These are phyloP conservation scores for Elongisporangium prolatum DNA, from an alignment of 352 stramenopile genomes.

Conservation along the genomic window DNA sequence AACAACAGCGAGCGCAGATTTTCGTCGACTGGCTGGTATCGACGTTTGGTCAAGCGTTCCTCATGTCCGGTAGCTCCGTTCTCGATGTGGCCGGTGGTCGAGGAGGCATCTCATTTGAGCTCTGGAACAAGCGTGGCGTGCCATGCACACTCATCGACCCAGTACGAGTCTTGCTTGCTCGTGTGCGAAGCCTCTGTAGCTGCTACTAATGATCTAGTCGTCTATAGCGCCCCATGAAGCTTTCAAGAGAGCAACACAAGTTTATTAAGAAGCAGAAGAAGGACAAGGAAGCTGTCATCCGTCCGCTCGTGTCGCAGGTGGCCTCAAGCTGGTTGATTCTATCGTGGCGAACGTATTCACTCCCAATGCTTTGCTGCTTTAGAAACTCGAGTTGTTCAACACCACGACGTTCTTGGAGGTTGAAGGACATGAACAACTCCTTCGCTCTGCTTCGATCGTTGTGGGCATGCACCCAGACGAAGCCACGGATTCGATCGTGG, in stretches of 20 bases:
- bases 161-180: conserved; percentile 23
- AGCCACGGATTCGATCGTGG: conserved; percentile 93
- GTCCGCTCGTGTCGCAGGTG: conserved; percentile 55
- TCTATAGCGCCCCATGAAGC: conserved; percentile 58
- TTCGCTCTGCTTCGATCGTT: conserved; percentile 77
- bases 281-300: conserved; percentile 15
- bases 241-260: conserved; percentile 67
- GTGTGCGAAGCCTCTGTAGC: background rate
- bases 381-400: conserved; percentile 59
- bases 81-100: conserved; percentile 79
- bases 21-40: conserved; percentile 77
- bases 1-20: conserved; percentile 62
- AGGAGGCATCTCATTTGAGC: conserved; percentile 79
- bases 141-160: conserved; percentile 77
- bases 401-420: conserved; percentile 50
- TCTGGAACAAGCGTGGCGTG: conserved; percentile 78
- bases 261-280: conserved; percentile 61
- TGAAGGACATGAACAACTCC: conserved; percentile 32
- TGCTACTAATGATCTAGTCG: conserved; percentile 12
- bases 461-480: conserved; percentile 94
- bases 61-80: conserved; percentile 52
- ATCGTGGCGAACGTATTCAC: too few species aligned
- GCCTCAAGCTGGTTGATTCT: background rate
- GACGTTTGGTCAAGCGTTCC: conserved; percentile 46
- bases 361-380: conserved; percentile 1